These are phyloP conservation scores for Melanopsichium pennsylvanicum DNA, from an alignment of 1,284 basidiomycete species.

Conservation along the genomic window DNA sequence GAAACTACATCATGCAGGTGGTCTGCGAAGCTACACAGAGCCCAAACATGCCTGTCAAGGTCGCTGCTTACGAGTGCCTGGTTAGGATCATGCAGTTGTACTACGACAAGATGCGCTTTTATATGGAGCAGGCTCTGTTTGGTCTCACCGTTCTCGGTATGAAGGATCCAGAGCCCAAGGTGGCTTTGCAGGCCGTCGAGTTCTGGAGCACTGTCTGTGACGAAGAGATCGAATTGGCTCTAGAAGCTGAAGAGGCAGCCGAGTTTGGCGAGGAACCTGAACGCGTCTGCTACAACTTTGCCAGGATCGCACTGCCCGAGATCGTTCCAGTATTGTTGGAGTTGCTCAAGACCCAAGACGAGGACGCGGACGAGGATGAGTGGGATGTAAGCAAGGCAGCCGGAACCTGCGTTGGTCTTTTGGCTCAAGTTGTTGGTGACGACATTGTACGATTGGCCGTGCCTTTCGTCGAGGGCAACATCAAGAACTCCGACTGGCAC, in stretches of 20 bases:
- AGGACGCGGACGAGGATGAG: conserved; percentile 97
- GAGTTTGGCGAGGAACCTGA: conserved; percentile 91
- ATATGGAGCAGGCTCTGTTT: conserved; percentile 99
- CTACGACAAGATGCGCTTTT: conserved; percentile 98
- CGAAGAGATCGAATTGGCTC: conserved; percentile 91
- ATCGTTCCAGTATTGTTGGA: conserved; percentile 90
- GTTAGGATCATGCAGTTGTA: conserved; percentile 97
- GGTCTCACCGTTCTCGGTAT: conserved; percentile 98
- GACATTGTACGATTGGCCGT: conserved; percentile 90
- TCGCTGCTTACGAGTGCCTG: conserved; percentile 80
- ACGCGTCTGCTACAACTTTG: conserved; percentile 87
- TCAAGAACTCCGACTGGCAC: conserved; percentile 89
- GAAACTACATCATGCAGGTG: conserved; percentile 99
- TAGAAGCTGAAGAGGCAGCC: conserved; percentile 90
- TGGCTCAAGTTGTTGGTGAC: conserved; percentile 90
- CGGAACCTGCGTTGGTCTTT: conserved; percentile 86
- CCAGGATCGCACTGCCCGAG: conserved; percentile 90
- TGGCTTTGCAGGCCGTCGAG: conserved; percentile 95
- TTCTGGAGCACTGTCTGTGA: conserved; percentile 99
- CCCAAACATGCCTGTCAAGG: conserved; percentile 74
- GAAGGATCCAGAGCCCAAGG: conserved; percentile 89
- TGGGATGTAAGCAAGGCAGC: conserved; percentile 99
- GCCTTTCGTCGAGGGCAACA: conserved; percentile 96
- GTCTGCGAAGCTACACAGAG: conserved; percentile 98
- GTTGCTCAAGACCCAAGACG: conserved; percentile 89